A percentile compares a stretch with the other conserved stretches of the same genome.
Evolutionary conservation across 768 basidiomycete species (phyloP).

Genomic region (Pulveroboletus sp.): DNA sequence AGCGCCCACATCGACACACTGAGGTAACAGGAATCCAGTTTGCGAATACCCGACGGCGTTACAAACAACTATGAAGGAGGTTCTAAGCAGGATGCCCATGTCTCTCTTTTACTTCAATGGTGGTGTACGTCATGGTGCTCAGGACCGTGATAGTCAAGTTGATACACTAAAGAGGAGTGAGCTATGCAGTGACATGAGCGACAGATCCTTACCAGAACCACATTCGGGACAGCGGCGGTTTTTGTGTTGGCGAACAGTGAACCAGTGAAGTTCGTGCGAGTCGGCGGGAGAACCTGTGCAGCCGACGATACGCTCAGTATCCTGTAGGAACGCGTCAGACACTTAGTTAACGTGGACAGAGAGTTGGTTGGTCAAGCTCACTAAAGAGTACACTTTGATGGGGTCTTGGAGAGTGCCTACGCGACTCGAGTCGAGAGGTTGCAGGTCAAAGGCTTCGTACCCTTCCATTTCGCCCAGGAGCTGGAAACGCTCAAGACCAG

Average conservation of each 20-base stretch:
- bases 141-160: constrained; percentile 65
- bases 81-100: constrained; percentile 8
- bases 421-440: constrained; percentile 77
- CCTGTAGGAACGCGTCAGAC: constrained; percentile 40
- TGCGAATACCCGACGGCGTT: constrained; percentile 2
- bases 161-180: constrained; percentile 50
- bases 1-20: too few relatives aligned
- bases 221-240: constrained; percentile 86
- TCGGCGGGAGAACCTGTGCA: constrained; percentile 95
- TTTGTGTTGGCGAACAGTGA: constrained; percentile 60
- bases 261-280: constrained; percentile 92
- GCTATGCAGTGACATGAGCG: background rate
- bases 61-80: constrained; percentile 14
- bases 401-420: constrained; percentile 86
- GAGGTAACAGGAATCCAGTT: background rate
- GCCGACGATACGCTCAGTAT: constrained; percentile 78
- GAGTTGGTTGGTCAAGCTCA: constrained; percentile 36
- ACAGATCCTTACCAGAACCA: constrained; percentile 67
- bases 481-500: constrained; percentile 95
- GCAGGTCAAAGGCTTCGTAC: constrained; percentile 83
- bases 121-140: constrained; percentile 47
- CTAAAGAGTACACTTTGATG: constrained; percentile 81
- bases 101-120: constrained; percentile 30
- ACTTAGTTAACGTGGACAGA: background rate
- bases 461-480: constrained; percentile 85